Percentiles rank a stretch among this genome's conserved stretches.
Conservation (phyloP, 2,329 filamentous ascomycete species). For the Xylariaceae sp. region DNA sequence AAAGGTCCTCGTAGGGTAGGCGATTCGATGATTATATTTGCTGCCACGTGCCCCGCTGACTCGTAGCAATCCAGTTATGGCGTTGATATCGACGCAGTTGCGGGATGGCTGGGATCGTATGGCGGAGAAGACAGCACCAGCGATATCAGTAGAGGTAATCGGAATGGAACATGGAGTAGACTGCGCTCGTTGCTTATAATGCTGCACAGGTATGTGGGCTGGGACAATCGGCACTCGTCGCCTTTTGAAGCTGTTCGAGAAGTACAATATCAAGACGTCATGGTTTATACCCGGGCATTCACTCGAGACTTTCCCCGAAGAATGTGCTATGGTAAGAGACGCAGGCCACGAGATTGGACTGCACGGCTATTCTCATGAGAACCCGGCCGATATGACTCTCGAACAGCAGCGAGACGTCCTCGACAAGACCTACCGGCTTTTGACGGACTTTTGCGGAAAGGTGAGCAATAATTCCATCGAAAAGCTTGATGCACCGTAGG, state of each 20-base stretch:
- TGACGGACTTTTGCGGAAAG: conserved; percentile 68
- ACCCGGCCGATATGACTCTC: conserved; percentile 65
- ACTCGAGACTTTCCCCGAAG: conserved; percentile 63
- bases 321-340: conserved; percentile 58
- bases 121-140: conserved; percentile 67
- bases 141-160: conserved; percentile 64
- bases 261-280: conserved; percentile 50
- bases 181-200: conserved; percentile 53
- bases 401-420: conserved; percentile 74
- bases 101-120: conserved; percentile 72
- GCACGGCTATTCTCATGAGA: conserved; percentile 75
- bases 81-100: conserved; percentile 72
- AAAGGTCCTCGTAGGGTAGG: too few relatives aligned
- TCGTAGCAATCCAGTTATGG: too few relatives aligned
- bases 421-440: conserved; percentile 67
- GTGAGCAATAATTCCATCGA: too few relatives aligned
- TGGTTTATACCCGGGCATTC: conserved; percentile 45
- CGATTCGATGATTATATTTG: too few relatives aligned
- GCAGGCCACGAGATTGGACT: conserved; percentile 57
- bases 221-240: conserved; percentile 62
- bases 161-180: conserved; percentile 64
- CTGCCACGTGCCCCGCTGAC: too few relatives aligned
- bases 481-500: too few relatives aligned
- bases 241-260: conserved; percentile 55
- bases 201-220: conserved; percentile 56